Conservation (phyloP, 306 rosid species). For the Sesbania bispinosa region DNA sequence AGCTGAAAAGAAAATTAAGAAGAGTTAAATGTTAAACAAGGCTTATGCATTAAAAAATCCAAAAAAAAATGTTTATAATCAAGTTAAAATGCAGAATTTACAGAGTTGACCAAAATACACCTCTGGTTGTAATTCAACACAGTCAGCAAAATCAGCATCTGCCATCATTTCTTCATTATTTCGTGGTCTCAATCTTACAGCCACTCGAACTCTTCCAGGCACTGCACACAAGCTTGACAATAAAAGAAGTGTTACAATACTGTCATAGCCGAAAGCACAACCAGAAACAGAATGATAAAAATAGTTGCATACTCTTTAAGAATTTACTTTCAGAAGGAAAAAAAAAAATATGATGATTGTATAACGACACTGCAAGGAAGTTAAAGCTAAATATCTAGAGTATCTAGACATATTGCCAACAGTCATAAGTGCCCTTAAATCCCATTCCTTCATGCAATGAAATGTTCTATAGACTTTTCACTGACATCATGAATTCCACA, state of each 20-base stretch:
- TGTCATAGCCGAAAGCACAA: conserved; percentile 9
- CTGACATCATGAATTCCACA: conserved; percentile 7
- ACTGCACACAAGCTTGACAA: conserved; percentile 45
- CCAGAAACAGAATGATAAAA: neutral
- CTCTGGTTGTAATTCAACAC: conserved; percentile 94
- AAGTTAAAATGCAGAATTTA: too few species aligned
- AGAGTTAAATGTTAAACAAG: conserved; percentile 5
- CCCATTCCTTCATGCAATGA: conserved; percentile 4
- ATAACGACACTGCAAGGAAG: neutral
- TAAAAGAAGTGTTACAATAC: neutral
- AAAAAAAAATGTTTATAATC: too few species aligned
- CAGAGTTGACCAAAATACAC: too few species aligned
- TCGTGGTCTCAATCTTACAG: conserved; percentile 84
- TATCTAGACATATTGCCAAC: conserved; percentile 6
- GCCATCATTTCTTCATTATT: conserved; percentile 79
- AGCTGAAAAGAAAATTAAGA: conserved; percentile 52
- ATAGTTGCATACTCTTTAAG: neutral
- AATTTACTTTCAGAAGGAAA: conserved; percentile 19
- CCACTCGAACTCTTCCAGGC: conserved; percentile 95
- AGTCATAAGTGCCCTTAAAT: neutral
- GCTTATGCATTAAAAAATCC: neutral
- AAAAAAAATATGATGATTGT: neutral
- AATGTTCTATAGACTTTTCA: conserved; percentile 1
- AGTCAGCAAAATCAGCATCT: conserved; percentile 91
- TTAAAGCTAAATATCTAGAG: conserved; percentile 15